Evolutionary conservation across 2,329 filamentous ascomycete genomes (phyloP).

Genomic region (Aspergillus fischeri): DNA sequence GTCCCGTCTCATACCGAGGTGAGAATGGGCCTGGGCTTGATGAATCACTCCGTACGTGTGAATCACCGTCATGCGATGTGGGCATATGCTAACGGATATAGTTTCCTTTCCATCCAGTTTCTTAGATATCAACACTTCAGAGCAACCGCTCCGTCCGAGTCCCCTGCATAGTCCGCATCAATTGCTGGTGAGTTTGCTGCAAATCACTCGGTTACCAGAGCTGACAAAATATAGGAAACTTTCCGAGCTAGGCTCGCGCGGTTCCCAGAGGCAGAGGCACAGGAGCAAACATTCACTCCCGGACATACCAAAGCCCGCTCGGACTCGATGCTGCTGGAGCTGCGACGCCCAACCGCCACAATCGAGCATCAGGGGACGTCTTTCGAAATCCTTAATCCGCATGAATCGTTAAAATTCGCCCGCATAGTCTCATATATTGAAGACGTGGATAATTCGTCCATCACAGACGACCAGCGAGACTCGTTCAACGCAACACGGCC

Average conservation of each 20-base stretch:
- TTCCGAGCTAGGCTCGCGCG: conserved; percentile 28
- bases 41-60: conserved; percentile 16
- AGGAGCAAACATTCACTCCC: conserved; percentile 16
- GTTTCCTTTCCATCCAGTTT: conserved; percentile 9
- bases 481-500: conserved; percentile 15
- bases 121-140: conserved; percentile 4
- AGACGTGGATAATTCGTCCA: conserved; percentile 26
- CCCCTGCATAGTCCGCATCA: conserved; percentile 10
- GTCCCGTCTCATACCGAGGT: conserved; percentile 25
- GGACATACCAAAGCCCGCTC: conserved; percentile 19
- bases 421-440: conserved; percentile 35
- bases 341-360: conserved; percentile 22
- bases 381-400: conserved; percentile 38
- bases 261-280: conserved; percentile 15
- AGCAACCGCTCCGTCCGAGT: not conserved
- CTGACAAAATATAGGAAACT: conserved; percentile 20
- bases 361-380: conserved; percentile 32
- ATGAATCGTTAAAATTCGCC: conserved; percentile 32
- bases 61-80: not conserved
- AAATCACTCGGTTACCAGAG: not conserved
- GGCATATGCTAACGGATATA: not conserved
- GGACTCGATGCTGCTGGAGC: conserved; percentile 25
- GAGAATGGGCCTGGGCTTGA: conserved; percentile 27
- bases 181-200: conserved; percentile 11
- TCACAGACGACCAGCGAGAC: conserved; percentile 19